Conservation (phyloP, 805 yeast genomes). For the Sugiyamaella lignohabitans region DNA sequence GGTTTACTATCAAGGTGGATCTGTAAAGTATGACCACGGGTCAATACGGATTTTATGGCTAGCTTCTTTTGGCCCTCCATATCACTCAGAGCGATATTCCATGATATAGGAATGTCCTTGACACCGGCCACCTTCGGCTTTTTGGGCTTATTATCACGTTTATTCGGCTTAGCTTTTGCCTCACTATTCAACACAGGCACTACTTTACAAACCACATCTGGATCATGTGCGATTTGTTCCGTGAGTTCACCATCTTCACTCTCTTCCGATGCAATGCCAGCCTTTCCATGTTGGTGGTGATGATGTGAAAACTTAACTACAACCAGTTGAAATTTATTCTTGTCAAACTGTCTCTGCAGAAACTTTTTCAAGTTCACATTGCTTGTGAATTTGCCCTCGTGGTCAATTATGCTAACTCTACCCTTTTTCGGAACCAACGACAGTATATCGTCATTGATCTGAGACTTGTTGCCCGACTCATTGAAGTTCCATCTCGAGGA, state of each 20-base stretch:
- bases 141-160: conserved; percentile 9
- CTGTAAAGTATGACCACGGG: conserved; percentile 26
- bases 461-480: neutral
- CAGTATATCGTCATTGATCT: conserved; percentile 17
- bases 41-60: conserved; percentile 29
- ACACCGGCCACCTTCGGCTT: conserved; percentile 8
- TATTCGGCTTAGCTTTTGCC: neutral
- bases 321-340: conserved; percentile 12
- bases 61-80: conserved; percentile 27
- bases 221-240: conserved; percentile 13
- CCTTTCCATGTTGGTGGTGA: neutral
- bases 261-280: conserved; percentile 1
- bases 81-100: conserved; percentile 31
- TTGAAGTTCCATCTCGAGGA: neutral
- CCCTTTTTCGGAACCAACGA: conserved; percentile 21
- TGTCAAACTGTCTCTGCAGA: conserved; percentile 9
- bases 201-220: conserved; percentile 23
- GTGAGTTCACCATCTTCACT: neutral
- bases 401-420: conserved; percentile 16
- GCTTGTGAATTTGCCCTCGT: conserved; percentile 11
- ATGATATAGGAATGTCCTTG: conserved; percentile 26
- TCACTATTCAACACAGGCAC: conserved; percentile 6
- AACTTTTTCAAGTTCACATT: conserved; percentile 10
- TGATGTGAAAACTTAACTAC: conserved; percentile 17
- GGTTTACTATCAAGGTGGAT: conserved; percentile 21